Conservation (phyloP, 768 basidiomycete species). For the Calocera cornea region DNA sequence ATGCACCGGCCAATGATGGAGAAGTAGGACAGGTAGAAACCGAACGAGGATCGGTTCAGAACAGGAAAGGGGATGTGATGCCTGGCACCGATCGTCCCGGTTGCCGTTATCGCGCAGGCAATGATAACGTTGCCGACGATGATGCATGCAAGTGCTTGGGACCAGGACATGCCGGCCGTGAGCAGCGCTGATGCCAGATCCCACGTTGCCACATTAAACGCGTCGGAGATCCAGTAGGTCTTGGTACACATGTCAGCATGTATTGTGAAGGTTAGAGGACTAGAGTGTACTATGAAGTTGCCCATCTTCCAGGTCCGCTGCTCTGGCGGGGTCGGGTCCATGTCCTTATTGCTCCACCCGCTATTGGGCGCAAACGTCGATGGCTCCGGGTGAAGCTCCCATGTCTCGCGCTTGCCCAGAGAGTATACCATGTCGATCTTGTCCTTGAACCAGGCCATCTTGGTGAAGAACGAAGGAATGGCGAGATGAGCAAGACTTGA, state of each 20-base stretch:
- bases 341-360: conserved; percentile 59
- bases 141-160: conserved; percentile 54
- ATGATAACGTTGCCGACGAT: conserved; percentile 62
- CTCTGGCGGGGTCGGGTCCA: conserved; percentile 49
- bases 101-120: conserved; percentile 57
- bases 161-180: conserved; percentile 61
- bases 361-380: conserved; percentile 44
- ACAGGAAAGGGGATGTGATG: conserved; percentile 59
- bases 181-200: conserved; percentile 59
- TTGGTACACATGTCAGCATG: neutral
- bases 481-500: neutral
- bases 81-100: conserved; percentile 64
- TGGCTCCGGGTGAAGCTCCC: conserved; percentile 40
- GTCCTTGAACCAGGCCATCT: neutral
- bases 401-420: conserved; percentile 14
- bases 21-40: conserved; percentile 85
- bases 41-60: conserved; percentile 74
- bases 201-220: conserved; percentile 31
- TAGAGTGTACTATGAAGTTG: conserved; percentile 49
- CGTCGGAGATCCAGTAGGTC: conserved; percentile 12
- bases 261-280: neutral
- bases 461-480: neutral
- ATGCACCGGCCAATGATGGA: conserved; percentile 57
- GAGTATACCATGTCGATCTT: neutral
- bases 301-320: conserved; percentile 52